These are phyloP conservation scores for Cubamyces lactineus DNA, from an alignment of 768 basidiomycete genomes.

Conservation along the genomic window DNA sequence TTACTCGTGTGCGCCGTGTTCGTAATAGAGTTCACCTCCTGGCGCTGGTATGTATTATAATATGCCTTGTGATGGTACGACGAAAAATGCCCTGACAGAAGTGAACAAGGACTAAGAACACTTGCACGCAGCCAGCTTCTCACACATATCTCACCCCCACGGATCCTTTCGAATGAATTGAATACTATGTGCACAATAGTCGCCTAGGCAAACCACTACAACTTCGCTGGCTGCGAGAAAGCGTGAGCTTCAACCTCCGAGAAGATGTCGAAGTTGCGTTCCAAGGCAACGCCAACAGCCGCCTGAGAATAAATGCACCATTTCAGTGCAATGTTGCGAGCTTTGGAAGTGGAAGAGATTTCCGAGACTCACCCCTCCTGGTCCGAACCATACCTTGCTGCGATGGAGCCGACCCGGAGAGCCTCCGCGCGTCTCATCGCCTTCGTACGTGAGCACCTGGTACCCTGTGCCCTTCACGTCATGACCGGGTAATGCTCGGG, in stretches of 20 bases:
- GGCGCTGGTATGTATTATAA: neutral
- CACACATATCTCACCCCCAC: too few relatives aligned
- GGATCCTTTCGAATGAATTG: too few relatives aligned
- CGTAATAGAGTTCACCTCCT: neutral
- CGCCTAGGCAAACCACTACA: slow-evolving; percentile 21
- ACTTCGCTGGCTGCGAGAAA: slow-evolving; percentile 29
- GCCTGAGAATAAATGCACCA: slow-evolving; percentile 39
- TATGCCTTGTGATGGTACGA: too few relatives aligned
- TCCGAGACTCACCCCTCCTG: slow-evolving; percentile 51
- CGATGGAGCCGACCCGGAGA: slow-evolving; percentile 63
- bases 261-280: slow-evolving; percentile 71
- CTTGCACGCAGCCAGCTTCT: neutral
- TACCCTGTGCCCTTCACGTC: slow-evolving; percentile 45
- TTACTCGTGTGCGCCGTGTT: neutral
- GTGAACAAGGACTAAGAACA: neutral
- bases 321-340: neutral
- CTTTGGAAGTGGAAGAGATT: too few relatives aligned
- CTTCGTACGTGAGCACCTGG: slow-evolving; percentile 63
- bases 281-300: slow-evolving; percentile 52
- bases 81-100: neutral
- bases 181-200: neutral
- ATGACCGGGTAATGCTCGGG: slow-evolving; percentile 42
- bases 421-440: slow-evolving; percentile 70
- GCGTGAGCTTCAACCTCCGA: slow-evolving; percentile 43
- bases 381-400: slow-evolving; percentile 48